Conservation (phyloP, 1,139 yeast species). For the Kazachstania sp. region DNA sequence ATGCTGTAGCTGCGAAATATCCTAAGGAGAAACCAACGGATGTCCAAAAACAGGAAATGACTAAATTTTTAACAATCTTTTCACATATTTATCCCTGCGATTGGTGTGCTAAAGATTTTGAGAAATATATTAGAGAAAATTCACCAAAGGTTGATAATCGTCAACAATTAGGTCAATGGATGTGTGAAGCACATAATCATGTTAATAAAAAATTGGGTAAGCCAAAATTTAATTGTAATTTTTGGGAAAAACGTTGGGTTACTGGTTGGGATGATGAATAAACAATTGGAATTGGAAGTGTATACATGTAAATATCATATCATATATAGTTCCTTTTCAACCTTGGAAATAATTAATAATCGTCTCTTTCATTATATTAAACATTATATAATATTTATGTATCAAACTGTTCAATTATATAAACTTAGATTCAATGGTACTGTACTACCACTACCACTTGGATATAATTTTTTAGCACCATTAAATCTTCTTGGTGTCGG, state of each 20-base stretch:
- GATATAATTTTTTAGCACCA: slow-evolving; percentile 67
- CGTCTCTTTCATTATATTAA: background rate
- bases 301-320: background rate
- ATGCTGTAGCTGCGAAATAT: slow-evolving; percentile 82
- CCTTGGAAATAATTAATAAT: background rate
- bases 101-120: slow-evolving; percentile 86
- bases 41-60: slow-evolving; percentile 62
- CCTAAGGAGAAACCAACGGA: slow-evolving; percentile 60
- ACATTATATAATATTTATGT: background rate
- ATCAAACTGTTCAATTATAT: slow-evolving; percentile 16
- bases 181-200: slow-evolving; percentile 89
- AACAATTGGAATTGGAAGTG: background rate
- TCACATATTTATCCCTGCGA: slow-evolving; percentile 88
- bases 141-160: slow-evolving; percentile 63
- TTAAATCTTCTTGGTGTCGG: slow-evolving; percentile 80
- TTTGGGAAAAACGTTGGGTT: slow-evolving; percentile 92
- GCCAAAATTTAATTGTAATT: slow-evolving; percentile 72
- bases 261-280: slow-evolving; percentile 50
- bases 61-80: slow-evolving; percentile 58
- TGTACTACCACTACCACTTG: slow-evolving; percentile 93
- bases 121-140: slow-evolving; percentile 47
- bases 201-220: slow-evolving; percentile 82
- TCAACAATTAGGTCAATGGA: slow-evolving; percentile 81
- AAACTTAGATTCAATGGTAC: slow-evolving; percentile 69
- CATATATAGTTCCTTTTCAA: background rate